Base-by-base conservation (phyloP, 2,329 filamentous ascomycete genomes). In the Penicillium sp. region DNA sequence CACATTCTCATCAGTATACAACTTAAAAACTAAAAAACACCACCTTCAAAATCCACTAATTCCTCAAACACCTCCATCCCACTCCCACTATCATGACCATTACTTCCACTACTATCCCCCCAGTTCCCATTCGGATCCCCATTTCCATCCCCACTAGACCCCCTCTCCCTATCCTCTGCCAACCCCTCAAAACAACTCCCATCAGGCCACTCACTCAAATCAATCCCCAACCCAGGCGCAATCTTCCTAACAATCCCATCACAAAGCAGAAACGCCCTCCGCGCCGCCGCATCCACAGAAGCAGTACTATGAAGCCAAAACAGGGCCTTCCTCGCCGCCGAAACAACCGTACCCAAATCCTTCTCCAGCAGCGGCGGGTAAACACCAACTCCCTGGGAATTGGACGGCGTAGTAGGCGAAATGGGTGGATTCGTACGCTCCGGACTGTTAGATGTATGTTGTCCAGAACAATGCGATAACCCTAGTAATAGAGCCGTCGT, bases 401-500 rank as follows among this genome's bases (percentile, higher is more conserved):
- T 27, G 3, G 43, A 25, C 10, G 31, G 10, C 0, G 31, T 19
- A 6, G 19, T 19, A 29, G 23, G 48, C 6, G 43, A 17, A 2
- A n/a, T 19, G 8, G 19, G 29, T 12, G 35, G 1, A n/a, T 35
- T 19, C 1, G 10, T 6, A 4, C 6, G 9, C 2, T 43, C n/a
- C 1, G 50, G 19, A 2, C 29, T 37, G 6, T 13, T 25, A 0
- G 8, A 17, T 9, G 4, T 15, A n/a, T 27, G 10, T 12, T 23
- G 9, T 35, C 21, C 27, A 1, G 64, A 58, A 21, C 59, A 64
- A 38, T 62, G 66, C 0, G 70, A 69, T 2, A 79, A 58, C n/a
- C 73, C 72, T 4, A 79, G 69, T 17, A 79, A 68, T 15, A 79
- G 63, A 8, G 77, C 72, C 0, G 72, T 75, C 0, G 71, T 74